Evolutionary conservation across 768 basidiomycete genomes (phyloP), one percentile per base, ranked within the genome.

Genomic region (Termitomyces sp.): DNA sequence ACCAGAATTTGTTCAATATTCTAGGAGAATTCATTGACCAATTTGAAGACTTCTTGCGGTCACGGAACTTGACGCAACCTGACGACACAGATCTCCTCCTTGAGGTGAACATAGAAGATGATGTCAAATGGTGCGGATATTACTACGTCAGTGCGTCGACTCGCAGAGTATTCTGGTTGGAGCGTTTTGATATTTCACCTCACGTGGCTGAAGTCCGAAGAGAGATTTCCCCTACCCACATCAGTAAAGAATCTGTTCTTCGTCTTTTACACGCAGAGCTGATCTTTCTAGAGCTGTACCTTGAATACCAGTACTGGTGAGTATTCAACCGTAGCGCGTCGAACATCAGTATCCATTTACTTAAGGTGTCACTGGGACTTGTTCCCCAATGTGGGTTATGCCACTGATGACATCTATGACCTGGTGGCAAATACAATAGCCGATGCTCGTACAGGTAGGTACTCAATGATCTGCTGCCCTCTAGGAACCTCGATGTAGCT

Each of bases 301-400:
- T 61, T 23, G 57, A 61, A 42, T 52, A 39, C 12, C 43, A 55
- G 42, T 61, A 61, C 27, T 61, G 60, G 59, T 57, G 34, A n/a
- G 49, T 39, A 34, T 32, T 23, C 7, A 10, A 32, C 23, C 6
- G 5, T 5, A 3, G 6, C 28, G 32, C 2, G 10, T n/a, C 21
- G 16, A 45, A 9, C 3, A 19, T n/a, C 5, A 2, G 17, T 47
- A 7, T 23, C 23, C 2, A 25, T 27, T n/a, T 19, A 3, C 21
- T 30, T 14, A 7, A 61, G 57, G 60, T 23, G 1, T 25, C 60
- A 61, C 44, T 58, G 57, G 57, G 57, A 61, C 11, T 17, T 55
- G 12, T 61, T 61, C 27, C 60, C 60, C 7, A 40, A 55, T 17
- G 17, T 58, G 23, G 40, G 32, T 30, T 3, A 21, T 10, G 21